phyloP scores from a whole-genome alignment of 2,329 filamentous ascomycete genomes.

The Epichloe scottii region DNA sequence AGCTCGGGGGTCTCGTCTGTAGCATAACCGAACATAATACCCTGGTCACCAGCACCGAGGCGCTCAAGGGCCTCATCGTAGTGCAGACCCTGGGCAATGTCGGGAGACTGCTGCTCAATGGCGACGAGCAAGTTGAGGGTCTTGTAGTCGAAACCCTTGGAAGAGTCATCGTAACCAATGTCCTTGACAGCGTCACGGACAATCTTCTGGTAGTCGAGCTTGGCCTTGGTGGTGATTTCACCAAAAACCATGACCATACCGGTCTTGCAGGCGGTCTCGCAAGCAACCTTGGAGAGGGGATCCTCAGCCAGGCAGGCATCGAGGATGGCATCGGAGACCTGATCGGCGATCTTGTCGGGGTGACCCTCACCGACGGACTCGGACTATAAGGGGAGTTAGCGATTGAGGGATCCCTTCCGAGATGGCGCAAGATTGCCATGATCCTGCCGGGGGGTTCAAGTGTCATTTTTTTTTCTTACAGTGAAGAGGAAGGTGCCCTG shows the following conservation, averaged over 20 bases:
- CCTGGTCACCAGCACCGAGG: conserved; percentile 97
- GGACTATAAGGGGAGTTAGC: conserved; percentile 39
- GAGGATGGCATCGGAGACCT: conserved; percentile 96
- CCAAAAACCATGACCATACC: conserved; percentile 99
- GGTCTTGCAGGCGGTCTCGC: conserved; percentile 99
- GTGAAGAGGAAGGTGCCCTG: conserved; percentile 75
- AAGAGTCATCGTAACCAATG: conserved; percentile 94
- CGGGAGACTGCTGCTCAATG: conserved; percentile 97
- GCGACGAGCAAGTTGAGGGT: conserved; percentile 96
- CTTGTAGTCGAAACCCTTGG: conserved; percentile 99
- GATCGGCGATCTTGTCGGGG: conserved; percentile 95
- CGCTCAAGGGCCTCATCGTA: conserved; percentile 96
- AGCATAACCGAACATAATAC: conserved; percentile 99
- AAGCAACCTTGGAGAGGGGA: conserved; percentile 96
- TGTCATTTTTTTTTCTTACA: conserved; percentile 27
- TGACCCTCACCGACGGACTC: conserved; percentile 85
- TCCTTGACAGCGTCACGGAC: conserved; percentile 93
- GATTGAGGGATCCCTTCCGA: neutral
- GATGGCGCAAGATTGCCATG: neutral
- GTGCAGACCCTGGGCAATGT: conserved; percentile 98
- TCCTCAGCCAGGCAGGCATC: conserved; percentile 94
- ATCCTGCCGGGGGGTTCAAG: too few relatives aligned
- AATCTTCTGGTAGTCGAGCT: conserved; percentile 94
- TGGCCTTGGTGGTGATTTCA: conserved; percentile 96
- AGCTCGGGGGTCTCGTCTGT: conserved; percentile 98